A percentile compares a stretch with the other conserved stretches of the same genome.
Evolutionary conservation across 2,329 filamentous ascomycete species (phyloP).

Genomic region (Exophiala oligosperma): DNA sequence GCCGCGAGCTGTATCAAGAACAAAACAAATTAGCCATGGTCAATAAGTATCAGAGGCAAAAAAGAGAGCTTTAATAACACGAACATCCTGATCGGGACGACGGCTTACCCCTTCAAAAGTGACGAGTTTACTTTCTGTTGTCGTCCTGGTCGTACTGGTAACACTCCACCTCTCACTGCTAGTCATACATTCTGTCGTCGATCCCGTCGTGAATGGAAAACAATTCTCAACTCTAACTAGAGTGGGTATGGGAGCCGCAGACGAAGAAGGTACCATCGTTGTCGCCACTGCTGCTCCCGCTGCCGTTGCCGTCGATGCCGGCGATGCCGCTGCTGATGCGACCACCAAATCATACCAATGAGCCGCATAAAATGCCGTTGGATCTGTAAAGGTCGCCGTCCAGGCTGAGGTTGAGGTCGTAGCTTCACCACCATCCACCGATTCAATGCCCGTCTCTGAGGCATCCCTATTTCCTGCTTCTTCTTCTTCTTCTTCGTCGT

Average conservation of each 20-base stretch:
- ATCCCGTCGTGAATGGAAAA: constrained; percentile 2
- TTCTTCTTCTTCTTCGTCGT: too few relatives aligned
- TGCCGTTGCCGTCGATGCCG: too few relatives aligned
- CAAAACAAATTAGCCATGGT: too few relatives aligned
- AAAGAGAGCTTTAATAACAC: too few relatives aligned
- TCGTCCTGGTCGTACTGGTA: constrained; percentile 6
- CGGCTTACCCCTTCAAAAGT: constrained; percentile 17
- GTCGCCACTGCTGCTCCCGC: too few relatives aligned
- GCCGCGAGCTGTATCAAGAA: constrained; percentile 4
- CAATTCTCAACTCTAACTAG: constrained; percentile 22
- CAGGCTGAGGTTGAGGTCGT: background rate
- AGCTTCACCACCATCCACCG: background rate
- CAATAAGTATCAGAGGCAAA: too few relatives aligned
- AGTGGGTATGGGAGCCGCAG: constrained; percentile 7
- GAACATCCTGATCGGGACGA: too few relatives aligned
- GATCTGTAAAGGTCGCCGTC: background rate
- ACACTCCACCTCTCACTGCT: constrained; percentile 23
- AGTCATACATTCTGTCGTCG: constrained; percentile 10
- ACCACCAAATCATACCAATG: constrained; percentile 24
- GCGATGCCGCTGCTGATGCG: background rate
- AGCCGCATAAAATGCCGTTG: constrained; percentile 21
- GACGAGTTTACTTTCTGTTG: constrained; percentile 9
- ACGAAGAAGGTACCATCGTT: background rate
- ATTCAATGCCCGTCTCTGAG: too few relatives aligned
- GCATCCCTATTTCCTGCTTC: too few relatives aligned